Base-by-base conservation (phyloP, 2,329 filamentous ascomycete genomes). In the Colletotrichum sp. region DNA sequence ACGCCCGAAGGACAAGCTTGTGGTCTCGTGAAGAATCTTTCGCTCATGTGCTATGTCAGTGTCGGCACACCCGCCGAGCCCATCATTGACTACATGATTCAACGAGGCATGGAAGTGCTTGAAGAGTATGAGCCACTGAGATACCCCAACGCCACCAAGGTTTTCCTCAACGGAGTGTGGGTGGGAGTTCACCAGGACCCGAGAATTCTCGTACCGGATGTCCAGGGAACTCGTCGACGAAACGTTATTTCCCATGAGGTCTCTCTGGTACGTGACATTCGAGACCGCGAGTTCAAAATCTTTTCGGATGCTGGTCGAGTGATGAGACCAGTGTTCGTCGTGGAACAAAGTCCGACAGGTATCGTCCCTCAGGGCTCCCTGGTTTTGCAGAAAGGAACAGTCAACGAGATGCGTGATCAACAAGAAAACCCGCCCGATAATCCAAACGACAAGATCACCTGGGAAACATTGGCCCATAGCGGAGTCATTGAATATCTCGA, bases 111-210 rank as follows among this genome's bases (percentile, higher is more conserved):
- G 95, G 96, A 98, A 82, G 92, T 98, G 3, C 90, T 99, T 1
- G 97, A 99, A 83, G 97, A 99, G 83, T 99, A 98, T 81, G 95
- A 97, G 82, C 94, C 95, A 8, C 88, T 94, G 76, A 90, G 94
- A 68, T 96, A 96, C 71, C 96, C 96, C 1, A 94, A 98, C 81
- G 96, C 96, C 8, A 99, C 97, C 68, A 99, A 99, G 88, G 94
- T 99, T 63, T 99, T 99, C 81, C 94, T 99, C 80, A 98, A 99
- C 82, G 97, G 97, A 84, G 95, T 96, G 7, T 99, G 98, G 98
- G 96, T 98, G 63, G 98, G 97, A 85, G 94, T 98, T 16, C 96
- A 98, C 82, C 92, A 95, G 79, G 95, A 98, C 80, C 95, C 97
- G 12, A 93, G 94, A 79, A 93, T 96, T 80, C 90, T 99, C 57